These are phyloP conservation scores for Aspergillus latus DNA, from an alignment of 2,329 filamentous ascomycete species.

Conservation along the genomic window DNA sequence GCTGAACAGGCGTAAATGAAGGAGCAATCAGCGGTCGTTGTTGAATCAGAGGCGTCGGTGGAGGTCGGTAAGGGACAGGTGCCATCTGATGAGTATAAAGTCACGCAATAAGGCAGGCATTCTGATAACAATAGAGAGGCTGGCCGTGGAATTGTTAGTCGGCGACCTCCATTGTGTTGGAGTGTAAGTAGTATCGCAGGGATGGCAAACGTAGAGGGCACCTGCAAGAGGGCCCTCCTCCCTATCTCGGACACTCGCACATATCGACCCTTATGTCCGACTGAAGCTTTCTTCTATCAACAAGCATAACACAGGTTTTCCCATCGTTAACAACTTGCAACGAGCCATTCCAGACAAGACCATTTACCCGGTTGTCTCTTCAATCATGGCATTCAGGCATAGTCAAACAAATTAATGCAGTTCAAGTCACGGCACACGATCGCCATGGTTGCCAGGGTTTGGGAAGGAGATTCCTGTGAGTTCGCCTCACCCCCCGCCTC, in stretches of 20 bases:
- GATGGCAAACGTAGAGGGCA: background rate
- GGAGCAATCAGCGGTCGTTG: slow-evolving; percentile 27
- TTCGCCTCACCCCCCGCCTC: background rate
- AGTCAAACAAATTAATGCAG: too few species aligned
- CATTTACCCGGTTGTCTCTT: too few species aligned
- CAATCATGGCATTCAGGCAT: too few species aligned
- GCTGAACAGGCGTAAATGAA: slow-evolving; percentile 20
- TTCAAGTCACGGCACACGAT: too few species aligned
- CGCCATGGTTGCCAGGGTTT: too few species aligned
- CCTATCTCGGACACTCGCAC: background rate
- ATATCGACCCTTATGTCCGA: background rate
- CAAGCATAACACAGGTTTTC: too few species aligned
- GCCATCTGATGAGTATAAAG: slow-evolving; percentile 28
- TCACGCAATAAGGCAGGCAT: slow-evolving; percentile 15
- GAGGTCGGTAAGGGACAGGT: slow-evolving; percentile 29
- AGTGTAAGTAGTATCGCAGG: background rate
- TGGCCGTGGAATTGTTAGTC: background rate
- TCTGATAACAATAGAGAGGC: slow-evolving; percentile 24
- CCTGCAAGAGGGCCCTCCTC: background rate
- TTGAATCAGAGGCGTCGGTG: slow-evolving; percentile 27
- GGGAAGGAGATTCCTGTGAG: too few species aligned
- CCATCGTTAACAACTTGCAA: too few species aligned
- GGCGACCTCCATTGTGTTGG: slow-evolving; percentile 1
- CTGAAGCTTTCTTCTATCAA: too few species aligned
- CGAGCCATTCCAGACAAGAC: too few species aligned